These are phyloP conservation scores for Kazachstania africana DNA, from an alignment of 805 yeast genomes.

Conservation along the genomic window DNA sequence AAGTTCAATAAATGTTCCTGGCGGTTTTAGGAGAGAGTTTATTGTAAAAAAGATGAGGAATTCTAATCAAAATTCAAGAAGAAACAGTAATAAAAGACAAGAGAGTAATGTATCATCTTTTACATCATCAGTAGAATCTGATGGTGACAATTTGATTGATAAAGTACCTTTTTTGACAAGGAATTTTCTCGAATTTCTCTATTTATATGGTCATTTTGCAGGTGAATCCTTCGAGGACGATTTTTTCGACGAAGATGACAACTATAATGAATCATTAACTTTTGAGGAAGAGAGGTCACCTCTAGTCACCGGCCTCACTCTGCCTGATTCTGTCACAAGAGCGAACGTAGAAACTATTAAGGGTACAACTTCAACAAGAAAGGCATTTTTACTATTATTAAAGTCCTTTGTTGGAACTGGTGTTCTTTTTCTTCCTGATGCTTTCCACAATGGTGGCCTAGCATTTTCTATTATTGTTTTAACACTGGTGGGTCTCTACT, in stretches of 20 bases:
- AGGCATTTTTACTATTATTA: constrained; percentile 58
- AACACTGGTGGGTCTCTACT: constrained; percentile 51
- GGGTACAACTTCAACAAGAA: constrained; percentile 63
- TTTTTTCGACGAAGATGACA: constrained; percentile 29
- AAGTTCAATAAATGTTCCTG: constrained; percentile 62
- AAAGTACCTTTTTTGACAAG: constrained; percentile 45
- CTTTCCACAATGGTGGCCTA: constrained; percentile 64
- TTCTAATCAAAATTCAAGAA: neutral
- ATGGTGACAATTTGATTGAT: constrained; percentile 17
- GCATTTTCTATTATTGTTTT: constrained; percentile 42
- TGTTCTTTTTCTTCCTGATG: constrained; percentile 56
- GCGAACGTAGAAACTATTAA: constrained; percentile 23
- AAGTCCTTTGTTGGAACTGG: constrained; percentile 77
- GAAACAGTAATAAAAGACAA: neutral
- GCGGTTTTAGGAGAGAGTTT: constrained; percentile 71
- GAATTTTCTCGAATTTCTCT: constrained; percentile 66
- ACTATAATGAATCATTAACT: neutral
- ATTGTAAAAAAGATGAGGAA: constrained; percentile 32
- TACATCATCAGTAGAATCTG: neutral
- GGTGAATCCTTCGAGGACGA: constrained; percentile 74
- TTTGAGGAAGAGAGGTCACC: constrained; percentile 20
- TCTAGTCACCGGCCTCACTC: too few species aligned
- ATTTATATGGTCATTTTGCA: constrained; percentile 77
- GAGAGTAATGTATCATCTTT: neutral
- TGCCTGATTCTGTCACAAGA: constrained; percentile 7